phyloP scores from a whole-genome alignment of 257 asterid genomes.

The Leonotis leonurus region DNA sequence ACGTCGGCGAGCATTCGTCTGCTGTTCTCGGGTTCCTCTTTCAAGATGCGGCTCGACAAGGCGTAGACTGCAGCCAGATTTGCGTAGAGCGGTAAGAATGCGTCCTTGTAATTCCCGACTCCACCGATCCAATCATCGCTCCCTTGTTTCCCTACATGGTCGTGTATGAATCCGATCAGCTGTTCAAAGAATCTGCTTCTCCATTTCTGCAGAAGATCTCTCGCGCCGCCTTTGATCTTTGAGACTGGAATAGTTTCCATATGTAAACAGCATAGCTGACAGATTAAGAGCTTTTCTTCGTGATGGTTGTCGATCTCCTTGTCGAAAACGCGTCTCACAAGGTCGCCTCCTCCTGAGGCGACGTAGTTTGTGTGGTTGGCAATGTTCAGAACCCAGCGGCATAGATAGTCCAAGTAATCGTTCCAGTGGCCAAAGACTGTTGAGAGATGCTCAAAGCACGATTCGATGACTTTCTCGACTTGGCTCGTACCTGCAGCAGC shows the following conservation, averaged over 20 bases:
- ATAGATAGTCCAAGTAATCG: slow-evolving; percentile 60
- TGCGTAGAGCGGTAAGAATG: slow-evolving; percentile 68
- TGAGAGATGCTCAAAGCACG: slow-evolving; percentile 69
- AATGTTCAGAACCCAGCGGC: slow-evolving; percentile 50
- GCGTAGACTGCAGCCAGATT: slow-evolving; percentile 62
- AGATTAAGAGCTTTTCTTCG: slow-evolving; percentile 74
- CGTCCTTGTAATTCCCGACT: slow-evolving; percentile 84
- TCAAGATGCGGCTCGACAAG: slow-evolving; percentile 52
- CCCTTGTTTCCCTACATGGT: slow-evolving; percentile 33
- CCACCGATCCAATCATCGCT: slow-evolving; percentile 76
- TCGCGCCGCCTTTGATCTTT: slow-evolving; percentile 20
- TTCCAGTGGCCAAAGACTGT: slow-evolving; percentile 56
- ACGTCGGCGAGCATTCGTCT: slow-evolving; percentile 42
- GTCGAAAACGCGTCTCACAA: slow-evolving; percentile 83
- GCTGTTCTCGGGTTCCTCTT: slow-evolving; percentile 27
- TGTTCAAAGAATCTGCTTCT: slow-evolving; percentile 49
- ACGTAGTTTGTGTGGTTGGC: slow-evolving; percentile 36
- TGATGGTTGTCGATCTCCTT: slow-evolving; percentile 96
- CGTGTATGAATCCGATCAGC: slow-evolving; percentile 39
- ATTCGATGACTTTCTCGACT: slow-evolving; percentile 83
- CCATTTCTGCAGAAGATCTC: slow-evolving; percentile 51
- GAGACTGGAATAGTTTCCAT: slow-evolving; percentile 48
- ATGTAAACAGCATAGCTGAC: slow-evolving; percentile 78
- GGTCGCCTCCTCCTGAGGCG: slow-evolving; percentile 51
- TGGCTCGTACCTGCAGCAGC: slow-evolving; percentile 51